These are phyloP conservation scores for Aspergillus proliferans DNA, from an alignment of 2,329 filamentous ascomycete species.

Conservation along the genomic window DNA sequence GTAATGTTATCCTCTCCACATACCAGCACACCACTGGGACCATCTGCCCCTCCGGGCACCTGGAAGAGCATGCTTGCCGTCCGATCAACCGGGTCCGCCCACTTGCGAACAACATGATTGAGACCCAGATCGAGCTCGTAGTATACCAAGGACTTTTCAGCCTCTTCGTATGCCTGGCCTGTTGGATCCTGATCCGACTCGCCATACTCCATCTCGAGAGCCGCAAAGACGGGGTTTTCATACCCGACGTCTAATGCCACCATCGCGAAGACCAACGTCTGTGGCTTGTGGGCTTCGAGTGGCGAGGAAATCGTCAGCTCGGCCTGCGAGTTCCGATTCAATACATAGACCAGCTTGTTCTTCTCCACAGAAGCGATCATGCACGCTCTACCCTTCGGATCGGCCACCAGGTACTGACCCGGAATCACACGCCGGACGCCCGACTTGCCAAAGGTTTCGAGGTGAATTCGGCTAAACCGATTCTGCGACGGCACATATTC, in stretches of 20 bases:
- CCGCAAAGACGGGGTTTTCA: constrained; percentile 93
- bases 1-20: constrained; percentile 93
- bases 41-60: constrained; percentile 87
- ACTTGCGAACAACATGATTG: constrained; percentile 94
- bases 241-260: constrained; percentile 91
- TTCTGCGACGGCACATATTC: constrained; percentile 86
- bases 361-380: constrained; percentile 93
- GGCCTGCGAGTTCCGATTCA: constrained; percentile 90
- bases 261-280: constrained; percentile 81
- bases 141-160: constrained; percentile 89
- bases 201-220: constrained; percentile 86
- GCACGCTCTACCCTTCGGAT: constrained; percentile 92
- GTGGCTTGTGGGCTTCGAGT: constrained; percentile 88
- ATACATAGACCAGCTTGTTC: constrained; percentile 98
- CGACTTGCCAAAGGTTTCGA: constrained; percentile 98
- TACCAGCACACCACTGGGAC: constrained; percentile 88
- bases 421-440: constrained; percentile 89
- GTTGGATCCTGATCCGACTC: constrained; percentile 87
- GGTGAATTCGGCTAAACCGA: constrained; percentile 78
- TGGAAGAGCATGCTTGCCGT: constrained; percentile 88
- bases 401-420: constrained; percentile 90
- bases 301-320: constrained; percentile 96
- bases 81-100: constrained; percentile 88
- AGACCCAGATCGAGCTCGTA: constrained; percentile 95
- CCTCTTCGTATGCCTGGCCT: constrained; percentile 70